Base-by-base conservation (phyloP, 768 basidiomycete species). In the Floccularia luteovirens region DNA sequence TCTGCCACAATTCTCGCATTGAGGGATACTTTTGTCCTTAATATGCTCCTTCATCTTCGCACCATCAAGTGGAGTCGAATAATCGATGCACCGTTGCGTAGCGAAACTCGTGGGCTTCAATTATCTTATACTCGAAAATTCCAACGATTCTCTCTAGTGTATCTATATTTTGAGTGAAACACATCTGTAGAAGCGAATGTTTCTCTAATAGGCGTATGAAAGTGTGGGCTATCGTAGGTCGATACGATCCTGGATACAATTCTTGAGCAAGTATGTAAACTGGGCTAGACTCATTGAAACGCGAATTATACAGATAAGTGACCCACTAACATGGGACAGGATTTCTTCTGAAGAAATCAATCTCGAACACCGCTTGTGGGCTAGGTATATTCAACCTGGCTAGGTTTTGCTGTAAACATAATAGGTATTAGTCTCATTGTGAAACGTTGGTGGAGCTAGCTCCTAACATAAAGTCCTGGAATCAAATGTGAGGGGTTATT, bases 61-160 rank as follows among this genome's bases (percentile, higher is more conserved):
- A 36, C 72, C 74, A 28, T 80, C 77, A 45, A 72, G 89, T 0
- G 66, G 53, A 2, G 55, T 52, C 32, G 66, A 46, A 57, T 96
- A 99, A 5, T 77, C 65, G 12, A 97, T 77, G 48, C 96, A 99
- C 38, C 77, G 69, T 40, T 94, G 88, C 1, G 69, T 58, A 0
- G 94, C 94, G 49, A 98, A 99, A 48, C 88, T 92, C 96, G 53
- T 99, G 96, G 0, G 96, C 96, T 62, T 98, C 94, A 35, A 98
- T 71, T 44, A 98, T 80, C 55, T 79, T 79, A 23, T 74, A 60
- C 1, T 59, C 69, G 0, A 86, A 79, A 0, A 96, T 72, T 4
- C 89, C 89, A 0, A 90, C 89, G 4, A 78, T 71, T 2, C 87
- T 74, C 55, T 97, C 94, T 11, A 97, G 75, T 0, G 90, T 93